These are phyloP conservation scores for Harrya chromipes DNA, from an alignment of 768 basidiomycete genomes.

Conservation along the genomic window DNA sequence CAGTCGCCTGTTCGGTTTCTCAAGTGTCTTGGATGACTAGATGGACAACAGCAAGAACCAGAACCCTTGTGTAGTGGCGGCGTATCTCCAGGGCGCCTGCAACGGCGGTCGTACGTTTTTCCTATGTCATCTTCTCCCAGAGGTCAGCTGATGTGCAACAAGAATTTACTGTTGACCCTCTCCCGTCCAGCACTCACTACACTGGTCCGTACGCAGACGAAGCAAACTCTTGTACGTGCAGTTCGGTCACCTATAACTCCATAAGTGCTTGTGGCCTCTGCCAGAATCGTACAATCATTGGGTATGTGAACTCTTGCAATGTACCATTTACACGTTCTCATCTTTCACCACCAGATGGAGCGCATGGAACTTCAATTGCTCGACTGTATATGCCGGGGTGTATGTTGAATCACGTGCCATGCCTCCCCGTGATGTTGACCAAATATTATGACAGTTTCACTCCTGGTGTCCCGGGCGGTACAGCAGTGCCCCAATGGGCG, in stretches of 20 bases:
- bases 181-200: constrained; percentile 34
- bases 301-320: constrained; percentile 20
- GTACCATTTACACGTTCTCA: neutral
- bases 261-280: constrained; percentile 59
- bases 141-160: neutral
- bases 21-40: constrained; percentile 9
- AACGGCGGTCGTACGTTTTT: constrained; percentile 38
- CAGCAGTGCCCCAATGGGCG: constrained; percentile 60
- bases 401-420: constrained; percentile 6
- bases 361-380: constrained; percentile 48
- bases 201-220: constrained; percentile 32
- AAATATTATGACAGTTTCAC: constrained; percentile 39
- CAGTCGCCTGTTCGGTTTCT: neutral
- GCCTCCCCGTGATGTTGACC: neutral
- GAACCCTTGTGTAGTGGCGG: constrained; percentile 46
- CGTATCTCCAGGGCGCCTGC: constrained; percentile 43
- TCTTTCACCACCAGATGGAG: constrained; percentile 41
- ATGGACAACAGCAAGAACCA: constrained; percentile 44
- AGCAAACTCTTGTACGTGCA: constrained; percentile 47
- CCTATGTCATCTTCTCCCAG: constrained; percentile 2
- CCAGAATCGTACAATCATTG: constrained; percentile 42
- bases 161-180: constrained; percentile 39
- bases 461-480: constrained; percentile 42
- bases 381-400: constrained; percentile 32
- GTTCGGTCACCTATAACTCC: constrained; percentile 51